phyloP scores from a whole-genome alignment of 2,329 filamentous ascomycete genomes.

The Xylaria sp. region DNA sequence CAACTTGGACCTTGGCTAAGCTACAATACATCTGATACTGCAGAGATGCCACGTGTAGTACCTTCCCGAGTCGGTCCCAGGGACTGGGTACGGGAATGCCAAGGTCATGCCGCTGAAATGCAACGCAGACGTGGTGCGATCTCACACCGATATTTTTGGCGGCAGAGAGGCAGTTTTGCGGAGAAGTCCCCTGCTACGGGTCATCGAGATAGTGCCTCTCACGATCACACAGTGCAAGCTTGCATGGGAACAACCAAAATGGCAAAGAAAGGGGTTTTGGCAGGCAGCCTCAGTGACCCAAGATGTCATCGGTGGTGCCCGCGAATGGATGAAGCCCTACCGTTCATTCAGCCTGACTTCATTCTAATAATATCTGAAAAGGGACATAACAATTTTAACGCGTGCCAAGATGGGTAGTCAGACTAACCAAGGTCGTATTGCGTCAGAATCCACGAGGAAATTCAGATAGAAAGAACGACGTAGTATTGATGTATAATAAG shows the following conservation, averaged over 20 bases:
- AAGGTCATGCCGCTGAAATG: neutral
- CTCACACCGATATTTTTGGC: constrained; percentile 21
- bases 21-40: neutral
- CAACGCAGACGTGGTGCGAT: neutral
- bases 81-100: constrained; percentile 1
- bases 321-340: constrained; percentile 1
- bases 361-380: constrained; percentile 6
- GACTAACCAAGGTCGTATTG: constrained; percentile 5
- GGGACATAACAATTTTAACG: neutral
- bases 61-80: neutral
- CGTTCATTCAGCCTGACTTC: constrained; percentile 1
- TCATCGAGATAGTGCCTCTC: neutral
- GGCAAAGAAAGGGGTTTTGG: neutral
- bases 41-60: constrained; percentile 17
- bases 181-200: neutral
- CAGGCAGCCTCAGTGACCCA: neutral
- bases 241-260: neutral
- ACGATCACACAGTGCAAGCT: neutral
- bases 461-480: neutral
- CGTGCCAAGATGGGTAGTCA: neutral
- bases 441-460: neutral
- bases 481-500: constrained; percentile 5
- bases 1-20: neutral
- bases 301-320: neutral
- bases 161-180: neutral